Evolutionary conservation across 306 rosid species (phyloP), one percentile per base, ranked within the genome.

Genomic region (Mucuna pruriens): DNA sequence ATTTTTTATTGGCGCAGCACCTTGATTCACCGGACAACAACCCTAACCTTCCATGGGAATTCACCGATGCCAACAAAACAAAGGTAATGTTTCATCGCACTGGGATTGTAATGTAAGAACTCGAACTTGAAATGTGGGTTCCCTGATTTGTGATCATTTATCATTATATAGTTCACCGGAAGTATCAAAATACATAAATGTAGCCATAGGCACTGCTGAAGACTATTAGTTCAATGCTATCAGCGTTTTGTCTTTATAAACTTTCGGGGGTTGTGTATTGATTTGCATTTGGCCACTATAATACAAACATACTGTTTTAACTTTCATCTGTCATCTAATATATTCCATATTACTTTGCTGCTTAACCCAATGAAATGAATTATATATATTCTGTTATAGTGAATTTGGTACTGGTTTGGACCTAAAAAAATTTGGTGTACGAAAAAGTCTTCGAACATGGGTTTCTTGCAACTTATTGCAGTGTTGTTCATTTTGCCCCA

Each of bases 1-100:
- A 8, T 68, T 74, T 81, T 33, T 80, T 26, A 63, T 29, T 86
- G 79, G 65, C 44, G 73, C 88, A 95, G 98, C 99, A 93, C 87
- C 68, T 95, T 82, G 97, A 95, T 74, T 46, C 96, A 31, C 96
- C 97, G 20, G 98, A 95, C 38, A 95, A 93, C 83, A 93, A 87
- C 36, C 89, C 96, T 2, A 93, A 93, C 70, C 85, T 89, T 55
- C 91, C 90, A 0, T 95, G 99, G 99, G 93, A 93, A 78, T 95
- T 95, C 89, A 16, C 62, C 4, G 84, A 73, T n/a, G 78, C 79
- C 29, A 93, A 95, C 85, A 85, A 90, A 78, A 75, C 64, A 19
- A 93, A 88, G 99, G 99, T 91, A 45, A 60, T 13, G 39, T 26
- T 55, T 9, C 45, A 19, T 76, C 17, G 46, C 63, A 71, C 51